Base-by-base conservation (phyloP, 208 protist genomes). In the Crithidia bombi region DNA sequence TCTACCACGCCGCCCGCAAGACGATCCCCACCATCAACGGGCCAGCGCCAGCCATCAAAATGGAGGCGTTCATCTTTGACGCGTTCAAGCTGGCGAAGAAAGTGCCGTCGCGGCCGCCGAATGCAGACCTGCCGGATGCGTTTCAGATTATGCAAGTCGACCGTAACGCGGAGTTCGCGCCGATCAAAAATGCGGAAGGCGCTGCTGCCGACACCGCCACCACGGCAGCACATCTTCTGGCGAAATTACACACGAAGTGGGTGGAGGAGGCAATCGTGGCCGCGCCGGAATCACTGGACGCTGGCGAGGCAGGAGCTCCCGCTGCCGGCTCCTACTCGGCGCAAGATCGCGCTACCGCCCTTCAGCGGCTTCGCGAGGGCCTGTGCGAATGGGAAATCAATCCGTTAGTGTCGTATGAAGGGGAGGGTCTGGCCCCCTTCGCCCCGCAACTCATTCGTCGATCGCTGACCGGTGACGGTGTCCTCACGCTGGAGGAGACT, bases 41-140 rank as follows among this genome's bases (percentile, higher is more conserved):
- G 10, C 33, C 68, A 1, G 55, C 33, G 7, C 63, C 82, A 28
- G 96, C 88, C 5, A 82, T 98, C 62, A 99, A 99, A 79, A 71
- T 99, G n/a, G 98, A 99, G 73, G 81, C 97, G 19, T 99, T 99
- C 64, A 98, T 99, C 30, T 99, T 99, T 82, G 98, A 99, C 71
- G 78, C 98, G 11, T 99, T 99, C 63, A 79, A 75, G 14, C 86
- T 87, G 68, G 79, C 78, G 26, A 81, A 89, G 28, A 78, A 86
- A 28, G 61, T 73, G 23, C 71, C 41, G 28, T 65, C 55, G 17
- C 61, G 62, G 62, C 62, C 25, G 30, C 23, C 50, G 32, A 28
- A 41, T 12, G 32, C 25, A 9, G 30, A 59, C 30, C 41, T 36
- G 51, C 47, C 59, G 35, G 62, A 69, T n/a, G 64, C 73, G 7